phyloP scores from a whole-genome alignment of 2,329 filamentous ascomycete genomes.

The Akanthomyces lecanii region DNA sequence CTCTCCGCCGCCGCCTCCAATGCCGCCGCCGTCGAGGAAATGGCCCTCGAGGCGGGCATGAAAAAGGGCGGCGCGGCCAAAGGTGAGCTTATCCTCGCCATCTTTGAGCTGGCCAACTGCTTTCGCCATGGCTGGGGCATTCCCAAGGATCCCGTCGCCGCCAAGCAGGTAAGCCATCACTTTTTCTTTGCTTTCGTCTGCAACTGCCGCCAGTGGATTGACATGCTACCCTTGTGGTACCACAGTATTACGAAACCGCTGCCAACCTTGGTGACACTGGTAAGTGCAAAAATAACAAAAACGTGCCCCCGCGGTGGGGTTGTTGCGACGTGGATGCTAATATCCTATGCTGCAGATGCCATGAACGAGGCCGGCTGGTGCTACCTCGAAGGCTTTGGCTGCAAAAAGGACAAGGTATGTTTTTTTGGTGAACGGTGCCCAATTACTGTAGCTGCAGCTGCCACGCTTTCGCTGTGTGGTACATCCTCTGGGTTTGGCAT shows the following conservation, averaged over 20 bases:
- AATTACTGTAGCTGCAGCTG: too few relatives aligned
- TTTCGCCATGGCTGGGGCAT: constrained; percentile 96
- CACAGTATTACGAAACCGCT: constrained; percentile 92
- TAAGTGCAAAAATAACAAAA: constrained; percentile 32
- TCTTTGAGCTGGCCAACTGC: constrained; percentile 89
- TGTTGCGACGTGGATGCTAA: not conserved
- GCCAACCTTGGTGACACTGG: constrained; percentile 90
- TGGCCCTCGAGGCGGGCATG: constrained; percentile 80
- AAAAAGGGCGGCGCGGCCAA: constrained; percentile 94
- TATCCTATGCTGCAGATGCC: constrained; percentile 56
- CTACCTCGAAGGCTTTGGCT: constrained; percentile 93
- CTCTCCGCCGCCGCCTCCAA: constrained; percentile 87
- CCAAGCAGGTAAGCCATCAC: constrained; percentile 55
- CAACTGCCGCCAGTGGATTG: too few relatives aligned
- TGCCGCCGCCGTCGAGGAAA: constrained; percentile 78
- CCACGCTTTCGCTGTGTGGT: too few relatives aligned
- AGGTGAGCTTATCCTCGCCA: constrained; percentile 91
- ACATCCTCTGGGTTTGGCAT: too few relatives aligned
- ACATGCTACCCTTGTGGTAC: too few relatives aligned
- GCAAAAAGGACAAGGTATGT: constrained; percentile 96
- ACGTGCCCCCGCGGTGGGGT: too few relatives aligned
- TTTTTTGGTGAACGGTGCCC: too few relatives aligned
- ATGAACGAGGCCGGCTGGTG: constrained; percentile 98
- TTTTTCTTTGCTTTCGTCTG: too few relatives aligned
- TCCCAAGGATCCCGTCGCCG: constrained; percentile 77